A percentile compares a stretch with the other conserved stretches of the same genome.
Evolutionary conservation across 2,329 filamentous ascomycete species (phyloP).

Genomic region (Stagonosporopsis cucurbitacearum): DNA sequence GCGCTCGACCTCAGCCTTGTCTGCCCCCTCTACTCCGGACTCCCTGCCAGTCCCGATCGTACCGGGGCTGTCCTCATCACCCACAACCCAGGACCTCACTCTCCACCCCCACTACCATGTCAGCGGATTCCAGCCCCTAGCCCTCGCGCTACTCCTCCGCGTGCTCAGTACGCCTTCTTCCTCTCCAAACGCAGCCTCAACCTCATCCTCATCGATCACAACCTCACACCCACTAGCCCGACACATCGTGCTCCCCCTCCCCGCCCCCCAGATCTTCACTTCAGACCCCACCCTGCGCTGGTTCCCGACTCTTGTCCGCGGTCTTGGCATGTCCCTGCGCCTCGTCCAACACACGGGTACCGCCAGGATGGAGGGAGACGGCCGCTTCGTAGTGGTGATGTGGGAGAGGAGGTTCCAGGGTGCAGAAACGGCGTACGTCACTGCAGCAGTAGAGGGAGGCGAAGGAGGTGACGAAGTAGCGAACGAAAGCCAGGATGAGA

Average conservation of each 20-base stretch:
- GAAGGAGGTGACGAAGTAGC: neutral
- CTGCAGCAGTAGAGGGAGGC: neutral
- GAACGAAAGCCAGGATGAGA: no score
- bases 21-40: no score
- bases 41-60: no score
- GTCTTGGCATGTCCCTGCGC: conserved; percentile 1
- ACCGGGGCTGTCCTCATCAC: neutral
- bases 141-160: neutral
- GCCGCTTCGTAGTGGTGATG: neutral
- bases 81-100: neutral
- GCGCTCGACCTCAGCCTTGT: neutral
- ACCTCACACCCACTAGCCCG: neutral
- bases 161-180: conserved; percentile 4
- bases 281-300: neutral
- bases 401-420: conserved; percentile 5
- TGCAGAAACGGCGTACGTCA: no score
- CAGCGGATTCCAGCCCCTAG: neutral
- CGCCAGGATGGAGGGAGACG: neutral
- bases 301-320: neutral
- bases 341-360: neutral
- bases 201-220: neutral
- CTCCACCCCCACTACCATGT: neutral
- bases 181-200: no score
- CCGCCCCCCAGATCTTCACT: neutral
- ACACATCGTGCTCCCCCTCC: neutral